Evolutionary conservation across 2,329 filamentous ascomycete genomes (phyloP).

Genomic region (Didymella lethalis): DNA sequence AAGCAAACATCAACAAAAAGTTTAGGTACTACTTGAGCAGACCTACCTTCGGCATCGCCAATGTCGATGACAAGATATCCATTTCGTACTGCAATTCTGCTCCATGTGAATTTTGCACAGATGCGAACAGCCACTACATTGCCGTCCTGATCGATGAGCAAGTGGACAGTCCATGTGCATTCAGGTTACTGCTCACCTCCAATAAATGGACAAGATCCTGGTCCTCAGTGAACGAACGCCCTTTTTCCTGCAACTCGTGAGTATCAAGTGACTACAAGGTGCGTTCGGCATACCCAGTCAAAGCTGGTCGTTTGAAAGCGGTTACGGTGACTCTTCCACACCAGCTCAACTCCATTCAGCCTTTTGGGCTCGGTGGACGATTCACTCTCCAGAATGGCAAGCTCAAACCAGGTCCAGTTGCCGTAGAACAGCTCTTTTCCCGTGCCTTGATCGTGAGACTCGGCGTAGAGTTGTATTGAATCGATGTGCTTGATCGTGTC

Average conservation of each 20-base stretch:
- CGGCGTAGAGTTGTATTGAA: background rate
- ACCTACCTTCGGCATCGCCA: background rate
- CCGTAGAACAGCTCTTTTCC: background rate
- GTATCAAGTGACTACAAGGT: background rate
- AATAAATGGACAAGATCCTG: slow-evolving; percentile 1
- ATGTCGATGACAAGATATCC: slow-evolving; percentile 1
- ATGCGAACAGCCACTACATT: slow-evolving; percentile 1
- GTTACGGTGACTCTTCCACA: slow-evolving; percentile 6
- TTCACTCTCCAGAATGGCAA: background rate
- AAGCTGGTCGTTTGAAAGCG: background rate
- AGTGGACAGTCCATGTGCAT: no score
- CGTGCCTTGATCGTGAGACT: background rate
- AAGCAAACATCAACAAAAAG: no score
- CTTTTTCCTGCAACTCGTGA: background rate
- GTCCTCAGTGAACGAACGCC: background rate
- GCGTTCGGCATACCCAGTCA: background rate
- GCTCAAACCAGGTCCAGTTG: slow-evolving; percentile 8
- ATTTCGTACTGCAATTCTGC: background rate
- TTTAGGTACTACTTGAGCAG: background rate
- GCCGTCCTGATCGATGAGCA: background rate
- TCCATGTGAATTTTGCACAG: slow-evolving; percentile 1
- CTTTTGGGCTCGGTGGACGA: background rate
- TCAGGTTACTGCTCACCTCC: background rate
- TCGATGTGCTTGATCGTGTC: slow-evolving; percentile 2
- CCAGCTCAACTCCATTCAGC: background rate